phyloP scores from a whole-genome alignment of 495 filamentous ascomycete genomes.

The Annulohypoxylon maeteangense region DNA sequence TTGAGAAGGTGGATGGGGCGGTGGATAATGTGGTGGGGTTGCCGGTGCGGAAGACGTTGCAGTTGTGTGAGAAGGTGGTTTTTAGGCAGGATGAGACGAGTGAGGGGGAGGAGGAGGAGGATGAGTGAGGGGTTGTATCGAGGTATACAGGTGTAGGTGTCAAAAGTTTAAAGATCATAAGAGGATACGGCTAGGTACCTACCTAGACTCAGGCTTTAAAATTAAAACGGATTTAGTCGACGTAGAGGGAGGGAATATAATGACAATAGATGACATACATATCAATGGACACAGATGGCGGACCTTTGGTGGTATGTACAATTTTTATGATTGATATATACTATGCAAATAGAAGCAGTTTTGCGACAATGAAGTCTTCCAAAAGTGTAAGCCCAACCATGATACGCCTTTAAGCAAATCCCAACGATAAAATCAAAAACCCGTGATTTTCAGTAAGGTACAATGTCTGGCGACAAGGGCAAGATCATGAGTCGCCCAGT shows the following conservation, averaged over 20 bases:
- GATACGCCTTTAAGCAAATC: neutral
- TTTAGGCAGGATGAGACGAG: constrained; percentile 59
- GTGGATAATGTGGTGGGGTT: constrained; percentile 97
- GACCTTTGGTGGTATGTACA: constrained; percentile 10
- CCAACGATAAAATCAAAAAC: neutral
- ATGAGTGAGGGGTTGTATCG: constrained; percentile 29
- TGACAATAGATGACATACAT: constrained; percentile 8
- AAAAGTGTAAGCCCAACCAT: neutral
- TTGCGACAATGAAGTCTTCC: neutral
- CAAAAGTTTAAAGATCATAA: neutral
- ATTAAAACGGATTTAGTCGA: neutral
- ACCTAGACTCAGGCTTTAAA: neutral
- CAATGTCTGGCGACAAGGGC: neutral
- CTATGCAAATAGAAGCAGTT: neutral
- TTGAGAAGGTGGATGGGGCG: constrained; percentile 88
- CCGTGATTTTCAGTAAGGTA: neutral
- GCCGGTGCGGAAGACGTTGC: constrained; percentile 81
- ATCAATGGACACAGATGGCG: neutral
- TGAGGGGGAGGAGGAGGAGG: constrained; percentile 52
- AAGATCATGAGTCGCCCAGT: neutral
- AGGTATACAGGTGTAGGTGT: neutral
- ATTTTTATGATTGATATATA: neutral
- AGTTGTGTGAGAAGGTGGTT: constrained; percentile 85
- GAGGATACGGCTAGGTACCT: neutral
- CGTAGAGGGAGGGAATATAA: neutral